Conservation (phyloP, 768 basidiomycete genomes). For the Mycena latifolia region DNA sequence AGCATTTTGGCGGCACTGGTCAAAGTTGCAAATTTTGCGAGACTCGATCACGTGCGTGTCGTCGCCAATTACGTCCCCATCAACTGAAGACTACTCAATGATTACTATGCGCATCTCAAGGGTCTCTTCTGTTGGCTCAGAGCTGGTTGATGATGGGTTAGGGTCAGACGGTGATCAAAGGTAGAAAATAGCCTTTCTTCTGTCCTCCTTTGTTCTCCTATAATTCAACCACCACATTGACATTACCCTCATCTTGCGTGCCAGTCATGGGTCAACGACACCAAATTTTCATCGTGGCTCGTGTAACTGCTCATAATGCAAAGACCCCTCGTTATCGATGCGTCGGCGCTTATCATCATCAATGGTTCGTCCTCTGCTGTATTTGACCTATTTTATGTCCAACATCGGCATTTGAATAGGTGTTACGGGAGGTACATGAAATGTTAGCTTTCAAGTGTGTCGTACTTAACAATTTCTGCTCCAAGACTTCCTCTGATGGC, state of each 20-base stretch:
- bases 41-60: too few species aligned
- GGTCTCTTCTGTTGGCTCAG: too few species aligned
- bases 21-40: too few species aligned
- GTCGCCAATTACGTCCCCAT: too few species aligned
- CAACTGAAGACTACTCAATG: too few species aligned
- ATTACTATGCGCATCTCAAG: too few species aligned
- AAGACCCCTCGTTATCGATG: constrained; percentile 50
- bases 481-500: constrained; percentile 46
- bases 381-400: background rate
- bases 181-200: too few species aligned
- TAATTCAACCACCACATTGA: too few species aligned
- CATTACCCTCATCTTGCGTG: background rate
- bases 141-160: too few species aligned
- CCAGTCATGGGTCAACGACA: constrained; percentile 53
- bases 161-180: too few species aligned
- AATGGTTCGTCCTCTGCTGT: constrained; percentile 48
- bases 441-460: background rate
- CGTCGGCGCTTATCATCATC: constrained; percentile 54
- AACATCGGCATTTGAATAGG: constrained; percentile 5
- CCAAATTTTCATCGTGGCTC: constrained; percentile 55
- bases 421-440: constrained; percentile 27
- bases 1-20: constrained; percentile 62
- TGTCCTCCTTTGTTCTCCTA: too few species aligned
- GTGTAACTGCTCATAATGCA: constrained; percentile 41
- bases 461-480: background rate